These are phyloP conservation scores for Pyrenochaeta sp. DNA, from an alignment of 2,329 filamentous ascomycete species.

Conservation along the genomic window DNA sequence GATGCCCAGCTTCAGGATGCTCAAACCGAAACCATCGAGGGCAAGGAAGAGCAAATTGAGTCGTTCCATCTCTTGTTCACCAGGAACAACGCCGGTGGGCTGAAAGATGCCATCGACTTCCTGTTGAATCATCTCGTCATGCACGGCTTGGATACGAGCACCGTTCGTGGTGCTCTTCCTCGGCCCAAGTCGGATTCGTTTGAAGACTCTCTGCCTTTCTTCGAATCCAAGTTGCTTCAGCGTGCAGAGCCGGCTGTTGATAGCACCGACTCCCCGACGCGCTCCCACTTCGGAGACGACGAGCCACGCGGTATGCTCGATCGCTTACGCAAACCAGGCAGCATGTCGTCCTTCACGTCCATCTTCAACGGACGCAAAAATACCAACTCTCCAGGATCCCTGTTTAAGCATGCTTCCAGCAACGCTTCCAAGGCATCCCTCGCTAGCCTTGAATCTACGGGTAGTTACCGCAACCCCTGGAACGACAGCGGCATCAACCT, in stretches of 20 bases:
- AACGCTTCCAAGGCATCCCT: constrained; percentile 94
- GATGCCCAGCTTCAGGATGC: constrained; percentile 74
- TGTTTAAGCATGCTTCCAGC: constrained; percentile 88
- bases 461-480: constrained; percentile 97
- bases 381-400: constrained; percentile 74
- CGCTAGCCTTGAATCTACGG: constrained; percentile 93
- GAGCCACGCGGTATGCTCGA: constrained; percentile 84
- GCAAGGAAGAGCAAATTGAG: constrained; percentile 54
- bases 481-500: constrained; percentile 97
- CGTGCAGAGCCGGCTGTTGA: constrained; percentile 80
- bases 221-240: constrained; percentile 95
- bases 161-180: constrained; percentile 92
- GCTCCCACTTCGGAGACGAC: constrained; percentile 82
- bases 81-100: constrained; percentile 92
- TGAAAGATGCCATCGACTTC: constrained; percentile 96
- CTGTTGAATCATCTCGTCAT: constrained; percentile 85
- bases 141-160: constrained; percentile 80
- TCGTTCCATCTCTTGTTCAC: constrained; percentile 72
- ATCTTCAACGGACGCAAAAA: constrained; percentile 97
- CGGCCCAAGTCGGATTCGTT: constrained; percentile 99
- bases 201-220: constrained; percentile 94
- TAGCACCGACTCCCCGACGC: constrained; percentile 86
- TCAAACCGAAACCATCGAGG: constrained; percentile 50
- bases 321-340: constrained; percentile 90
- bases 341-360: constrained; percentile 93